These are phyloP conservation scores for Hsuehochloa calcarea DNA, from an alignment of 176 grass and related monocot species.

Conservation along the genomic window DNA sequence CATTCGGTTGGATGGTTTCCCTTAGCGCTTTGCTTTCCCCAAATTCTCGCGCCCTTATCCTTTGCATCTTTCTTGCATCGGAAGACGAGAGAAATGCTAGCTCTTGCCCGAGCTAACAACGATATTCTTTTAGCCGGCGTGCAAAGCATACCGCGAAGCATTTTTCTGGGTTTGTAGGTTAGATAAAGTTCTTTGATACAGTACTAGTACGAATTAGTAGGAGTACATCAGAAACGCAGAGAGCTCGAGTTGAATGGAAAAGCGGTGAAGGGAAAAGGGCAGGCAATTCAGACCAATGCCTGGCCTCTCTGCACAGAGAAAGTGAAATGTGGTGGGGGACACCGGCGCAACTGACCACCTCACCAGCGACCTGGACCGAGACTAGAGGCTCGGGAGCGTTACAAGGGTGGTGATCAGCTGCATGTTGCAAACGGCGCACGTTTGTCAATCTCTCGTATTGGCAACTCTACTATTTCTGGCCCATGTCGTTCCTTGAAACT, in stretches of 20 bases:
- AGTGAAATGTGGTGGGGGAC: slow-evolving; percentile 13
- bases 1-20: not conserved
- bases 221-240: not conserved
- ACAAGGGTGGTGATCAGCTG: too few species aligned
- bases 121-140: not conserved
- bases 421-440: too few species aligned
- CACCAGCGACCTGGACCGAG: too few species aligned
- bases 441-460: too few species aligned
- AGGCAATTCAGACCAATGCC: not conserved
- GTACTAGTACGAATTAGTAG: not conserved
- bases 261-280: not conserved
- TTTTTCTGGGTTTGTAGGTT: not conserved
- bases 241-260: too few species aligned
- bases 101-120: not conserved
- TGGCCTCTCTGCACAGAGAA: not conserved
- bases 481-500: too few species aligned
- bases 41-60: not conserved
- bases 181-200: not conserved
- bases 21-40: not conserved
- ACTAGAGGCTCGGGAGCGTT: too few species aligned
- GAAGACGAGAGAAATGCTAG: not conserved
- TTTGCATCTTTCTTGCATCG: not conserved
- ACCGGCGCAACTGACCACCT: not conserved
- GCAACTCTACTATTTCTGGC: too few species aligned
- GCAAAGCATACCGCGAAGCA: not conserved